phyloP scores from a whole-genome alignment of 2,329 filamentous ascomycete genomes.

The Chaetomium sp. region DNA sequence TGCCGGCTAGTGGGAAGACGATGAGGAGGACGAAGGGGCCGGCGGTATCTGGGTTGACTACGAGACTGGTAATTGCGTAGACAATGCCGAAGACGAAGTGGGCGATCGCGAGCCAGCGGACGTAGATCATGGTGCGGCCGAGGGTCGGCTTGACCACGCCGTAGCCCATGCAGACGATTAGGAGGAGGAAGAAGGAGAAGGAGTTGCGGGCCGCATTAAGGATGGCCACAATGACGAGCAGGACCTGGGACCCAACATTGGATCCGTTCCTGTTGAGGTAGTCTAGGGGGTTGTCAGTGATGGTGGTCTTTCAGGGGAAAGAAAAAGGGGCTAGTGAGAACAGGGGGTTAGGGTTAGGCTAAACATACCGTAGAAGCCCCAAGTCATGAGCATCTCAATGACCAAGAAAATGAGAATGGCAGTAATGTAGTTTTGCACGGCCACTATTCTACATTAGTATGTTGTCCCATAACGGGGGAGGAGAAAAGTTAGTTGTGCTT shows the following conservation, averaged over 20 bases:
- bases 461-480: neutral
- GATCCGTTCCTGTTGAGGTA: slow-evolving; percentile 87
- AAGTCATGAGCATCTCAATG: slow-evolving; percentile 95
- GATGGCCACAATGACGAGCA: slow-evolving; percentile 87
- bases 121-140: slow-evolving; percentile 88
- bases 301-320: no score
- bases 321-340: neutral
- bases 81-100: slow-evolving; percentile 95
- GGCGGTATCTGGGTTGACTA: slow-evolving; percentile 84
- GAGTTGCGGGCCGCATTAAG: slow-evolving; percentile 93
- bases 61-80: slow-evolving; percentile 82
- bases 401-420: slow-evolving; percentile 92
- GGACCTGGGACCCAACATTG: slow-evolving; percentile 72
- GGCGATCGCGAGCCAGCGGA: slow-evolving; percentile 80
- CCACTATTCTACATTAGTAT: slow-evolving; percentile 49
- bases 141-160: slow-evolving; percentile 93
- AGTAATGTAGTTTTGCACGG: slow-evolving; percentile 98
- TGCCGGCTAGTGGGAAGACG: slow-evolving; percentile 84
- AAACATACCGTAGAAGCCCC: slow-evolving; percentile 81
- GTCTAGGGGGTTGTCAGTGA: slow-evolving; percentile 46
- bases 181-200: slow-evolving; percentile 94
- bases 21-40: slow-evolving; percentile 88
- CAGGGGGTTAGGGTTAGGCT: neutral
- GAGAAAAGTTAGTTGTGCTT: slow-evolving; percentile 28
- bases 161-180: slow-evolving; percentile 99